These are phyloP conservation scores for Prunus mongolica DNA, from an alignment of 306 rosid genomes.

Conservation along the genomic window DNA sequence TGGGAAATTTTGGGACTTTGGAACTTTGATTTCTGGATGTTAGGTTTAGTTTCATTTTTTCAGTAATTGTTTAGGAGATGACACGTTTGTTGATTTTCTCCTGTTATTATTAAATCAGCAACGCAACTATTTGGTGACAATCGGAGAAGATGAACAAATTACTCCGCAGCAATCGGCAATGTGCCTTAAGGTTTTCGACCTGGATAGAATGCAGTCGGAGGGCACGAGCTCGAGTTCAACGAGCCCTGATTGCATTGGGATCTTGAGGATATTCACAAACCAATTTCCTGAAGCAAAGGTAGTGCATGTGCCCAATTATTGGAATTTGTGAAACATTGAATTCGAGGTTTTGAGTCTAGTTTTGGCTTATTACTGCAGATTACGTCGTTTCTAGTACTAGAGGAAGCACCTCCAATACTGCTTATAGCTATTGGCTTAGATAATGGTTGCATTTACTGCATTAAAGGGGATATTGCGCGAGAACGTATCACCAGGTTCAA, in stretches of 20 bases:
- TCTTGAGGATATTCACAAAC: constrained; percentile 83
- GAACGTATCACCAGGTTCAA: constrained; percentile 89
- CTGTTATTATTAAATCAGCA: constrained; percentile 48
- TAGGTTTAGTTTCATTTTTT: neutral
- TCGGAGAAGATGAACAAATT: constrained; percentile 87
- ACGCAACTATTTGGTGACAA: constrained; percentile 74
- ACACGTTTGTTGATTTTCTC: neutral
- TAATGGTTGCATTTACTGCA: constrained; percentile 88
- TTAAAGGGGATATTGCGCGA: constrained; percentile 94
- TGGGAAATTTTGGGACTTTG: neutral
- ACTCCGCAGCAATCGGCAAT: constrained; percentile 67
- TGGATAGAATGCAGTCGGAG: constrained; percentile 86
- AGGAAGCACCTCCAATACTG: constrained; percentile 92
- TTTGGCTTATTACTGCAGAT: constrained; percentile 51
- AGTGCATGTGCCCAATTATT: neutral
- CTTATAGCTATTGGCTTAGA: constrained; percentile 89
- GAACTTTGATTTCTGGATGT: neutral
- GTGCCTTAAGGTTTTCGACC: constrained; percentile 92
- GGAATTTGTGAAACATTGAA: neutral
- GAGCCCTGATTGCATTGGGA: constrained; percentile 94
- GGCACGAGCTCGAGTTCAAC: constrained; percentile 75
- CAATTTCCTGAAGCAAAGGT: constrained; percentile 96
- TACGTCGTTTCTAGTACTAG: constrained; percentile 81
- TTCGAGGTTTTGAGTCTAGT: constrained; percentile 14
- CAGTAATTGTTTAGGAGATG: neutral